Evolutionary conservation across 2,329 filamentous ascomycete species (phyloP), one percentile per base, ranked within the genome.

Genomic region (Amylocarpus encephaloides): DNA sequence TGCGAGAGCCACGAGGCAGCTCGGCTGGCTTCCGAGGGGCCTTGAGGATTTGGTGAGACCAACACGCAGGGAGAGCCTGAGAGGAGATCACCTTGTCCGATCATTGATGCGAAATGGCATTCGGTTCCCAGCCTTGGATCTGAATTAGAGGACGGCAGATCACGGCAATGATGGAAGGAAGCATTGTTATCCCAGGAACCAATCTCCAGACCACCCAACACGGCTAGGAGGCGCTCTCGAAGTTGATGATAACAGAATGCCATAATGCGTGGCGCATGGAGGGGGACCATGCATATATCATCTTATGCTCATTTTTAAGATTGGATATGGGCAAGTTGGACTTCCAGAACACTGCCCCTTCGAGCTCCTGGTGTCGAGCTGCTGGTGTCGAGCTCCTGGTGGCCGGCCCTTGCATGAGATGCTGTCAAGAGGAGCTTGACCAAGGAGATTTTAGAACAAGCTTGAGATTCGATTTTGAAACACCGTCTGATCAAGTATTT

Each of bases 281-380:
- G 16, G 34, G n/a, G 15, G 44, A 36, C 33, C 41, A 39, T 44
- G 47, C 18, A 35, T 38, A 46, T 41, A 42, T 30, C 26, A 35
- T 26, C 16, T 44, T 46, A 30, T 30, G n/a, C 18, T 38, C 16
- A 26, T 16, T 45, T 16, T 46, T 42, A 22, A 50, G 35, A 50
- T 50, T 45, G 29, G 33, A 11, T 48, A 38, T 46, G 12, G 32
- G 22, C 30, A 34, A 13, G n/a, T 50, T 39, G 39, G 47, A 43
- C 13, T 46, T 50, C 48, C 46, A 36, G 48, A 50, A 50, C 48
- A 50, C 42, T 46, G 43, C 43, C 26, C 22, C 36, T 43, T 50
- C 41, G 5, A 36, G 42, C 35, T 10, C 35, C 45, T 47, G 29
- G 45, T 13, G 16, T 16, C 9, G 18, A 38, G 22, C 32, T 11